Conservation (phyloP, 768 basidiomycete species). For the Kwoniella mangroviensis region DNA sequence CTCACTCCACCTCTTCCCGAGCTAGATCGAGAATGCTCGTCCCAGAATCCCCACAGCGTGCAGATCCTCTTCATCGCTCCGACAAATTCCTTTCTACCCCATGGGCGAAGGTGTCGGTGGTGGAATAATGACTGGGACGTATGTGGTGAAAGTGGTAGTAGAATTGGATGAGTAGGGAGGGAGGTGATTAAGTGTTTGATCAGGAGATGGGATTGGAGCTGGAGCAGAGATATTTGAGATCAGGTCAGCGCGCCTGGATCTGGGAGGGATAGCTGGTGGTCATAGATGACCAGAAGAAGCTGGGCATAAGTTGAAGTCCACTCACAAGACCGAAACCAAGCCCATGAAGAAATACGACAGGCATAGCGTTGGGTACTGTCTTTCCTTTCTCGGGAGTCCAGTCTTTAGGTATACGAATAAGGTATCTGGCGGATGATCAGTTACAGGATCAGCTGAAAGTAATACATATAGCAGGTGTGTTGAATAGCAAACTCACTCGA, state of each 20-base stretch:
- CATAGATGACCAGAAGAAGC: too few species aligned
- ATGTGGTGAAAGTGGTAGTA: constrained; percentile 81
- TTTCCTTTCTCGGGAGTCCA: constrained; percentile 69
- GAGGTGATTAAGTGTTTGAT: constrained; percentile 53
- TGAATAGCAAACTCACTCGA: constrained; percentile 66
- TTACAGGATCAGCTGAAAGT: constrained; percentile 1
- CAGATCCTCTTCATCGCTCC: constrained; percentile 66
- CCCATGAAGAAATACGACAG: constrained; percentile 84
- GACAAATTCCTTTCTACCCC: constrained; percentile 68
- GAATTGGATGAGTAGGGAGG: constrained; percentile 71
- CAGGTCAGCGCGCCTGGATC: neutral
- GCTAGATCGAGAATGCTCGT: constrained; percentile 23
- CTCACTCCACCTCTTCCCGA: constrained; percentile 66
- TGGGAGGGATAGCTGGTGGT: neutral
- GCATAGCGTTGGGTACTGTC: constrained; percentile 60
- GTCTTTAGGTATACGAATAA: constrained; percentile 70
- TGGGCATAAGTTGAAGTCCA: too few species aligned
- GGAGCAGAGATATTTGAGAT: neutral
- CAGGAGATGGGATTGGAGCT: constrained; percentile 67
- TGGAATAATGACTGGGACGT: constrained; percentile 86
- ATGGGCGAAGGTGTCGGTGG: constrained; percentile 71
- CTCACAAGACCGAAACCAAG: constrained; percentile 74
- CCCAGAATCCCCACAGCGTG: constrained; percentile 69
- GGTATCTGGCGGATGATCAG: constrained; percentile 63
- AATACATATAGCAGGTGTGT: too few species aligned